phyloP scores from a whole-genome alignment of 306 rosid genomes.

The Cicer arietinum region DNA sequence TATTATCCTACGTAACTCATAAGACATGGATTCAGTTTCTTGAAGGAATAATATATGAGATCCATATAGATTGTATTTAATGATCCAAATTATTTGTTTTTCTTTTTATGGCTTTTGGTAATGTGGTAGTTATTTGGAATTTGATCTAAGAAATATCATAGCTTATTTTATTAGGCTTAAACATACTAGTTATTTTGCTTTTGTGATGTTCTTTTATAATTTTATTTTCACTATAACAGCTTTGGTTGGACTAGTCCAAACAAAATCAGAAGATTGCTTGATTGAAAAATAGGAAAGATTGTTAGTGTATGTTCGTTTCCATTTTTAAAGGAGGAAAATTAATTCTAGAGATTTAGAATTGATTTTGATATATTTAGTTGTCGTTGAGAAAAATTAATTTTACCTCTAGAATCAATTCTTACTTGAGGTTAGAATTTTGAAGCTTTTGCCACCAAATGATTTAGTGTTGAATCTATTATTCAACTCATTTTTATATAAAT shows the following conservation, averaged over 20 bases:
- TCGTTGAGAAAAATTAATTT: no score
- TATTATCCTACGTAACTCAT: neutral
- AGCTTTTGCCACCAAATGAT: no score
- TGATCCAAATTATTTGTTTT: neutral
- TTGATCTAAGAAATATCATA: neutral
- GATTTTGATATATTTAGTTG: no score
- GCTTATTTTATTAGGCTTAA: slow-evolving; percentile 13
- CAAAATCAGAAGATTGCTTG: slow-evolving; percentile 42
- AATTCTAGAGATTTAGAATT: no score
- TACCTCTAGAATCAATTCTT: no score
- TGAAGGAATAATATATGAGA: slow-evolving; percentile 5
- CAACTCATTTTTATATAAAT: no score
- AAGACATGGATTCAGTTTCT: slow-evolving; percentile 7
- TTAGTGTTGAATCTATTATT: no score
- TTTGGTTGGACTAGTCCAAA: slow-evolving; percentile 36
- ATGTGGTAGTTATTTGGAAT: slow-evolving; percentile 11
- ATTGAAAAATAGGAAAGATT: slow-evolving; percentile 44
- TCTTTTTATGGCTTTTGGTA: neutral
- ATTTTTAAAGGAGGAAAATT: no score
- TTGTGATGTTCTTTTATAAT: slow-evolving; percentile 1
- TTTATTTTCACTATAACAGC: no score
- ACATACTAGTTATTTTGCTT: slow-evolving; percentile 1
- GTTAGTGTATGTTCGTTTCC: slow-evolving; percentile 2
- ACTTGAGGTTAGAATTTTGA: no score
- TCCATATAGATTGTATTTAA: neutral